Evolutionary conservation across 352 stramenopile species (phyloP).

Genomic region (Pythium rishiriense): DNA sequence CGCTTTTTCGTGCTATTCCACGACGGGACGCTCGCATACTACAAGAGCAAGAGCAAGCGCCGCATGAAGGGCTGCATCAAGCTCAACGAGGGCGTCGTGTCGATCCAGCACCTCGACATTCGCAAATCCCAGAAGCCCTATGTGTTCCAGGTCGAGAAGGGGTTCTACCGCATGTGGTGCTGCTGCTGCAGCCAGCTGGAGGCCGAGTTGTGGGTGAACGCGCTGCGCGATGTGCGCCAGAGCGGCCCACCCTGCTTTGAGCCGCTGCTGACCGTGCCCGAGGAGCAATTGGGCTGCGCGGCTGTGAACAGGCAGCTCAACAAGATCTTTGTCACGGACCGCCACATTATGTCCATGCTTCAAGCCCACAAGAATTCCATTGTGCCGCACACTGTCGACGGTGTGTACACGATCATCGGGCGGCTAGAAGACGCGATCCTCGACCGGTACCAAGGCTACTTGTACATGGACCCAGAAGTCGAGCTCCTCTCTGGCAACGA

Average conservation of each 20-base stretch:
- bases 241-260: slow-evolving; percentile 53
- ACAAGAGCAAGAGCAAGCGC: slow-evolving; percentile 70
- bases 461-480: slow-evolving; percentile 65
- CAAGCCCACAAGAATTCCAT: slow-evolving; percentile 53
- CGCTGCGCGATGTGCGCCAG: slow-evolving; percentile 51
- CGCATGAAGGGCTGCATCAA: slow-evolving; percentile 84
- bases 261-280: slow-evolving; percentile 54
- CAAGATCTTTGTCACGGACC: slow-evolving; percentile 81
- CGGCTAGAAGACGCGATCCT: slow-evolving; percentile 71
- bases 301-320: slow-evolving; percentile 67
- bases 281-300: slow-evolving; percentile 55
- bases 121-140: slow-evolving; percentile 64
- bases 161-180: slow-evolving; percentile 82
- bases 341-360: slow-evolving; percentile 47
- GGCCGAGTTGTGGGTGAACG: slow-evolving; percentile 80
- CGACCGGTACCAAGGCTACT: slow-evolving; percentile 56
- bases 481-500: slow-evolving; percentile 73
- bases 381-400: slow-evolving; percentile 45
- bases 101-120: slow-evolving; percentile 79
- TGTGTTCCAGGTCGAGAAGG: slow-evolving; percentile 84
- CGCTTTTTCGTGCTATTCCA: slow-evolving; percentile 85
- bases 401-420: slow-evolving; percentile 63
- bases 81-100: slow-evolving; percentile 83
- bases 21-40: slow-evolving; percentile 83
- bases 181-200: slow-evolving; percentile 78